Evolutionary conservation across 2,329 filamentous ascomycete species (phyloP).

Genomic region (Alternaria solani): DNA sequence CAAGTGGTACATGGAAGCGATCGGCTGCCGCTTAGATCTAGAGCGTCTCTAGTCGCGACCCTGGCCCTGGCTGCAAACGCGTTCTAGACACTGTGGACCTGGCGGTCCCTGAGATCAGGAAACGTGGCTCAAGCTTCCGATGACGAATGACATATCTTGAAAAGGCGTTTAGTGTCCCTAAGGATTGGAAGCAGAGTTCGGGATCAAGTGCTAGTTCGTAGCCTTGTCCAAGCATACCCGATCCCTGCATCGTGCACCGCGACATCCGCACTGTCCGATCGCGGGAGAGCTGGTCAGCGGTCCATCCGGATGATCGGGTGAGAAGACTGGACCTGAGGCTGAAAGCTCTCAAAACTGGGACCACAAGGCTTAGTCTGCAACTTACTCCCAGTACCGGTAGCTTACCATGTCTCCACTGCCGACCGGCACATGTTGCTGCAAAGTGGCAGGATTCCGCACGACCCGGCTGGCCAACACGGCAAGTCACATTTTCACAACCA

Average conservation of each 20-base stretch:
- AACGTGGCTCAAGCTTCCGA: neutral
- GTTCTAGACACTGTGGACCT: neutral
- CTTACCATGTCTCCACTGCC: neutral
- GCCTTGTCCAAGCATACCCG: neutral
- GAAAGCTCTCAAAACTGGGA: neutral
- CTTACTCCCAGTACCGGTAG: neutral
- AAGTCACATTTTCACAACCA: neutral
- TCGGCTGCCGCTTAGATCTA: neutral
- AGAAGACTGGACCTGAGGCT: neutral
- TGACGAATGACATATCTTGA: neutral
- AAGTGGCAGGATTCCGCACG: neutral
- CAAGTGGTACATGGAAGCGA: neutral
- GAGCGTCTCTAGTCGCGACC: neutral
- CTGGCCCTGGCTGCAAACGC: neutral
- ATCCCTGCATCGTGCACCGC: neutral
- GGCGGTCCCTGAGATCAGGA: neutral
- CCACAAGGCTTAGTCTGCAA: constrained; percentile 3
- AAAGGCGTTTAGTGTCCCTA: neutral
- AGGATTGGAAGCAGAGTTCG: neutral
- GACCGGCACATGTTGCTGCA: neutral
- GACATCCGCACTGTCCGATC: constrained; percentile 1
- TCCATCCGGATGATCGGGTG: constrained; percentile 1
- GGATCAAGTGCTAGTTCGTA: neutral
- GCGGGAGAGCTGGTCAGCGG: constrained; percentile 4
- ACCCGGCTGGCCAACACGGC: neutral